Evolutionary conservation across 179 eudicot genomes (phyloP).

Genomic region (Corrigiola litoralis): DNA sequence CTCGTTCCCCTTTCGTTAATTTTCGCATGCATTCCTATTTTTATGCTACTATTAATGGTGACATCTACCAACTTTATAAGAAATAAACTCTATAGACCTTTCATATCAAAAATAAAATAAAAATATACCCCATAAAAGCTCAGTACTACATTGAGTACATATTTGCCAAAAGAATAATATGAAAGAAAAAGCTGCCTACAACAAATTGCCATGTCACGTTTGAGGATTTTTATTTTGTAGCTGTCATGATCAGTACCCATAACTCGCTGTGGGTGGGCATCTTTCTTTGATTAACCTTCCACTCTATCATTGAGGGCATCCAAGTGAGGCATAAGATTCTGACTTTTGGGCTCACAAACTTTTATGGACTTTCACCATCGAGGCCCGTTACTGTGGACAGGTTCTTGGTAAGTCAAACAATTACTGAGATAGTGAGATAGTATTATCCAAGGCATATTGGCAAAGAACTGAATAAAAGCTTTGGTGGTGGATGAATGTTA

Average conservation of each 20-base stretch:
- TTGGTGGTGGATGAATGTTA: conserved; percentile 1
- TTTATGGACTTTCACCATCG: conserved; percentile 24
- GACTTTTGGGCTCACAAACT: conserved; percentile 26
- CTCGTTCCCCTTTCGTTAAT: too few relatives aligned
- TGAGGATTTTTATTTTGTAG: conserved; percentile 10
- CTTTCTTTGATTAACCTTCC: conserved; percentile 19
- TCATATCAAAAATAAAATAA: too few relatives aligned
- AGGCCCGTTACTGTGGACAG: conserved; percentile 9
- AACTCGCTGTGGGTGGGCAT: conserved; percentile 25
- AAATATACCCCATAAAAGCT: background rate
- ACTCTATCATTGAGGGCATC: conserved; percentile 21
- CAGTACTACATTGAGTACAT: background rate
- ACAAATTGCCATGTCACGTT: conserved; percentile 3
- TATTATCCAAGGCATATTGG: background rate
- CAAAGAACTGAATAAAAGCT: background rate
- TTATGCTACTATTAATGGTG: too few relatives aligned
- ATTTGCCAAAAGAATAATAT: background rate
- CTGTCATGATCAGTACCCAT: conserved; percentile 23
- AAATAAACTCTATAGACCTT: too few relatives aligned
- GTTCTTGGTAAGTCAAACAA: conserved; percentile 15
- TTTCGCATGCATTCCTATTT: too few relatives aligned
- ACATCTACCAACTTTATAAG: too few relatives aligned
- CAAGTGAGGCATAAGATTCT: conserved; percentile 27
- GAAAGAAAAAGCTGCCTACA: background rate
- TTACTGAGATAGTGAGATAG: background rate